Evolutionary conservation across 2,329 filamentous ascomycete genomes (phyloP), one percentile per base, ranked within the genome.

Genomic region (Sporothrix phasma): DNA sequence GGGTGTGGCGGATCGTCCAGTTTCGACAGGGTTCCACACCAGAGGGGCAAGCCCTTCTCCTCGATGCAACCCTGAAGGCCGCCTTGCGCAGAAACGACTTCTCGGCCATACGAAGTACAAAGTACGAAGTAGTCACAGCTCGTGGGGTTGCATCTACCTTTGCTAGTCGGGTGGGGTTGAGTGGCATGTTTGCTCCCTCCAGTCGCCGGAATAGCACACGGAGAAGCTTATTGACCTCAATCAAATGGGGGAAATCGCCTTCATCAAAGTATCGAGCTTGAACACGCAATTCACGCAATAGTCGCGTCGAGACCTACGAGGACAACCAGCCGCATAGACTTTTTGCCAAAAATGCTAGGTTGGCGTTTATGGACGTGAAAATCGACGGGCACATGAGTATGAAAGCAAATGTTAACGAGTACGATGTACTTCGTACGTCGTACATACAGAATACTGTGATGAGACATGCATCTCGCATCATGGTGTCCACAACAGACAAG

Each of bases 1-100:
- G 19, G 49, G 64, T 66, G 64, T 64, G 49, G 31, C 22, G 45
- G 43, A 61, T 31, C 56, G 39, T 64, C 17, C 19, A 7, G 64
- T 66, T 66, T 66, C 62, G 64, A 64, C 65, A 60, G 41, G 65
- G 65, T 62, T n/a, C 34, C 60, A 41, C 47, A 34, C 24, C 24
- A 22, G 15, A 22, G 26, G 47, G 19, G 61, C 49, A 56, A 56
- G 47, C 26, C 61, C 47, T 51, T 5, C 41, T 58, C 39, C 37
- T 58, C 22, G 15, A 58, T 58, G 24, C 34, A 4, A 58, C 54
- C 3, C 6, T 43, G 6, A 15, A 41, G 22, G 26, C 0, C 15
- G 51, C 34, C 15, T 37, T 37, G 11, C 8, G 10, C 11, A 37
- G 15, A 37, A 34, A 13, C 10, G 11, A 6, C n/a, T n/a, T n/a